A percentile compares a stretch with the other conserved stretches of the same genome.
phyloP scores from a whole-genome alignment of 352 stramenopile genomes.

The Pythium grandisporangium region DNA sequence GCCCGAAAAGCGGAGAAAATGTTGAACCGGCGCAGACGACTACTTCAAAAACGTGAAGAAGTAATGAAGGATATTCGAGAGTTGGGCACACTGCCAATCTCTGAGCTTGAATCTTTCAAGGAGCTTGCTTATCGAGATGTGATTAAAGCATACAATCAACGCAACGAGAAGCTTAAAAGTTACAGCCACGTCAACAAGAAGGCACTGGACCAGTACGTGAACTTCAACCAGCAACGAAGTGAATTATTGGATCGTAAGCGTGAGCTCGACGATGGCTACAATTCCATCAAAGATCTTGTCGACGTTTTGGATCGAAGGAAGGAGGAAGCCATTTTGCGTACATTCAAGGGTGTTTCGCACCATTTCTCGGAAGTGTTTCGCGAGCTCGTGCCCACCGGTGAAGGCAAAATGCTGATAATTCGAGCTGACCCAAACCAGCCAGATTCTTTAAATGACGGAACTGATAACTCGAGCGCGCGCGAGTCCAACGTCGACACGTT shows the following conservation, averaged over 20 bases:
- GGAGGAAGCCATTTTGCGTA: slow-evolving; percentile 98
- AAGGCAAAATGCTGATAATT: slow-evolving; percentile 96
- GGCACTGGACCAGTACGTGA: slow-evolving; percentile 98
- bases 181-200: slow-evolving; percentile 99
- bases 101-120: slow-evolving; percentile 91
- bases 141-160: slow-evolving; percentile 91
- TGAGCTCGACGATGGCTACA: slow-evolving; percentile 94
- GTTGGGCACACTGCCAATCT: slow-evolving; percentile 92
- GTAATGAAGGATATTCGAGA: slow-evolving; percentile 96
- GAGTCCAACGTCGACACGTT: slow-evolving; percentile 96
- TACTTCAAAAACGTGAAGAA: slow-evolving; percentile 90
- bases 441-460: slow-evolving; percentile 5
- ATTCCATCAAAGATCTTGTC: slow-evolving; percentile 82
- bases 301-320: slow-evolving; percentile 94
- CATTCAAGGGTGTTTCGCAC: slow-evolving; percentile 96
- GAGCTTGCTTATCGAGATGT: slow-evolving; percentile 83
- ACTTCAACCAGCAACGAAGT: slow-evolving; percentile 92
- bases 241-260: slow-evolving; percentile 92
- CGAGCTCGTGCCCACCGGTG: slow-evolving; percentile 95
- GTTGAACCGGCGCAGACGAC: slow-evolving; percentile 63
- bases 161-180: slow-evolving; percentile 95
- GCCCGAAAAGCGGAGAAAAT: slow-evolving; percentile 74
- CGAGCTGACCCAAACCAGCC: slow-evolving; percentile 53
- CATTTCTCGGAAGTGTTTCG: slow-evolving; percentile 99
- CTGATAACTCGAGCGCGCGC: slow-evolving; percentile 22